Evolutionary conservation across 164 flowering plant genomes (phyloP).

Genomic region (Aristolochia contorta): DNA sequence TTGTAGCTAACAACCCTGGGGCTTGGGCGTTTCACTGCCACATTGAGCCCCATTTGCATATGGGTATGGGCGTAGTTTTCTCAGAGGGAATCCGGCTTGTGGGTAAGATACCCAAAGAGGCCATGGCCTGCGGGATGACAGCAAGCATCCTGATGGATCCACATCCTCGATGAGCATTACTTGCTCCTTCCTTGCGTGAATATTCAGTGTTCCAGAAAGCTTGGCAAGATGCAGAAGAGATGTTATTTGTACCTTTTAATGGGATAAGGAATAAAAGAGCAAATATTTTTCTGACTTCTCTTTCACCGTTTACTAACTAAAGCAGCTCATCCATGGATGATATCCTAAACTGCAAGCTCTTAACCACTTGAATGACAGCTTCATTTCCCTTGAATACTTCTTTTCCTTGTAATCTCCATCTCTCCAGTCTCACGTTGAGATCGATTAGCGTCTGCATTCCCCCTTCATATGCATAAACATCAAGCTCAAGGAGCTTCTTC

Average conservation of each 20-base stretch:
- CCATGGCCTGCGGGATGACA: conserved; percentile 59
- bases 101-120: conserved; percentile 31
- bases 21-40: conserved; percentile 96
- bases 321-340: background rate
- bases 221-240: too few relatives aligned
- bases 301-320: background rate
- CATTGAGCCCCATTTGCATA: conserved; percentile 86
- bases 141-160: conserved; percentile 23
- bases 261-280: too few relatives aligned
- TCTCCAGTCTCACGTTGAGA: conserved; percentile 31
- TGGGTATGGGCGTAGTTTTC: conserved; percentile 93
- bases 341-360: conserved; percentile 10
- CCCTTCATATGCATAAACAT: conserved; percentile 12
- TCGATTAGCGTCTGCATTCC: conserved; percentile 22
- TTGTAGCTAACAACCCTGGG: conserved; percentile 83
- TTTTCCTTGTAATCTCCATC: conserved; percentile 45
- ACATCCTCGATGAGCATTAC: background rate
- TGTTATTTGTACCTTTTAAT: too few relatives aligned
- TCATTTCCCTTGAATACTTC: conserved; percentile 21
- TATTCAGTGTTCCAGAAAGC: background rate
- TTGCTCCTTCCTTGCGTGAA: too few relatives aligned
- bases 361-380: conserved; percentile 27
- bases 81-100: conserved; percentile 42
- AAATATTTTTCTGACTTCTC: too few relatives aligned
- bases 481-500: conserved; percentile 25